Evolutionary conservation across 164 flowering plant species (phyloP).

Genomic region (Euptelea pleiosperma): DNA sequence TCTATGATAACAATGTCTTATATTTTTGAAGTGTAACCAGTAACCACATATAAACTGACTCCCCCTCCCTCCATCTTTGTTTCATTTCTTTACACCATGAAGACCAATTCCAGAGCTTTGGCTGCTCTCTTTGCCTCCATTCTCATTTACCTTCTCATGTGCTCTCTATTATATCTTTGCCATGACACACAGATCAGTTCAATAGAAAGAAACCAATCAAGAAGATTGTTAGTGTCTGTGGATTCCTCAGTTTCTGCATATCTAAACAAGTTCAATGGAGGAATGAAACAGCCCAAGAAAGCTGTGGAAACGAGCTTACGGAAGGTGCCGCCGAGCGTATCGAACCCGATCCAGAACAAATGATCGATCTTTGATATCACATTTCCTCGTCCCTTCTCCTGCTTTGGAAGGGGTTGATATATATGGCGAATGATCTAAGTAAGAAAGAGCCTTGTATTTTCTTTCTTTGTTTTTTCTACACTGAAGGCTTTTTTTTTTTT

Average conservation of each 20-base stretch:
- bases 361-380: too few relatives aligned
- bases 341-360: conserved; percentile 60
- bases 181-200: conserved; percentile 1
- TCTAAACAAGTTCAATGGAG: conserved; percentile 16
- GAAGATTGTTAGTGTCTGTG: conserved; percentile 29
- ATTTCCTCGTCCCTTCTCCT: too few relatives aligned
- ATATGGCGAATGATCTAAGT: too few relatives aligned
- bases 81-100: conserved; percentile 22
- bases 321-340: conserved; percentile 39
- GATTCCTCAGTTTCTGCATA: conserved; percentile 20
- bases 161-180: conserved; percentile 16
- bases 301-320: conserved; percentile 55
- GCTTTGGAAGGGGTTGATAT: too few relatives aligned
- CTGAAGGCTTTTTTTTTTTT: too few relatives aligned
- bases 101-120: conserved; percentile 21
- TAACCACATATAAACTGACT: neutral
- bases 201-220: conserved; percentile 16
- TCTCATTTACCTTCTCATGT: conserved; percentile 18
- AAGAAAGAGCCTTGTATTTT: too few relatives aligned
- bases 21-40: too few relatives aligned
- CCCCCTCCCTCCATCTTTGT: too few relatives aligned
- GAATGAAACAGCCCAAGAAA: conserved; percentile 46
- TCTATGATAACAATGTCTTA: too few relatives aligned
- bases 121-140: conserved; percentile 26
- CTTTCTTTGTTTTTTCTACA: too few relatives aligned